Base-by-base conservation (phyloP, 768 basidiomycete species). In the Coprinopsis cinerea region DNA sequence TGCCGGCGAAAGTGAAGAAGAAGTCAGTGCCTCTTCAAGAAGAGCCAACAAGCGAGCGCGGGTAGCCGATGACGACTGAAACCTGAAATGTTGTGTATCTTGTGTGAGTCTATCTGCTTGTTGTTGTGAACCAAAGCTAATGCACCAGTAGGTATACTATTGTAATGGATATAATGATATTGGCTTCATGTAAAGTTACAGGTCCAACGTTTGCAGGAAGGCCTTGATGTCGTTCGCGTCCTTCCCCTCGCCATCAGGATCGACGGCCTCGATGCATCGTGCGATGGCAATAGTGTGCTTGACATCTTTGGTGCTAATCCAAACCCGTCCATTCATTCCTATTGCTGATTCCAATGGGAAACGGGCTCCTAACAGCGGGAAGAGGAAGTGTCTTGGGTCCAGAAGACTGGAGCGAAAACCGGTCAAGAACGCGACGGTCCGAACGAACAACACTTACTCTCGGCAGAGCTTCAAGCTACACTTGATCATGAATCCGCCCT, bases 321-420 rank as follows among this genome's bases (percentile, higher is more conserved):
- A 98, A 15, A 96, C 81, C 36, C 88, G 79, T 1, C 94, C 95
- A 61, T 99, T 99, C 64, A 88, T 72, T 0, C 96, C 96, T 1
- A 92, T 81, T 1, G 92, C 94, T 1, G 75, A 79, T 59, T 98
- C 94, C 41, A 96, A 76, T 6, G 92, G 89, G 59, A 95, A 92
- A 32, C 76, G 76, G 9, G 81, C 74, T 4, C 93, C 92, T 20
- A 96, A 75, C 1, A 87, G 64, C 4, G 88, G 84, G 3, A 99
- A 73, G 9, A 96, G 70, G 60, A 91, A 93, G 64, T 92, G 83
- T 44, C 78, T 81, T 17, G 87, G 79, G 61, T 89, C 83, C 26
- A 97, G 72, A 25, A 96, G 69, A 48, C 92, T 94, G 57, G 7
- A 41, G 24, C 15, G 48, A 41, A 54, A 25, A 46, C 32, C 30